phyloP scores from a whole-genome alignment of 306 rosid genomes.

The Ammopiptanthus mongolicus region DNA sequence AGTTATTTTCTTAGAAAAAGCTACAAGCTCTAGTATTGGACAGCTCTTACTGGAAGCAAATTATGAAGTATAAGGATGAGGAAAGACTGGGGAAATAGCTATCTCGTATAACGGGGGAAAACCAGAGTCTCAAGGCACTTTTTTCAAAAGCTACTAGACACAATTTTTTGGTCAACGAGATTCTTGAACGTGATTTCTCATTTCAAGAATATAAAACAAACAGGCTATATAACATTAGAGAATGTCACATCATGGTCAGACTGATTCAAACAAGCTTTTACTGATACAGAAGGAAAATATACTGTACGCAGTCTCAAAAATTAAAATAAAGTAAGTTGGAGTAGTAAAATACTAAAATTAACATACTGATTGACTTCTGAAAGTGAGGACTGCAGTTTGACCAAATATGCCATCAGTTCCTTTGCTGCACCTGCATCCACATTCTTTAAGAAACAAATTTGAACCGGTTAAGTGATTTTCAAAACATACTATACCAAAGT shows the following conservation, averaged over 20 bases:
- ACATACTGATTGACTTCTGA: conserved; percentile 80
- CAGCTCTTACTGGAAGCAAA: background rate
- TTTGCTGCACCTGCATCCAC: conserved; percentile 95
- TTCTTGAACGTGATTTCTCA: no score
- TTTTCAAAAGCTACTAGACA: no score
- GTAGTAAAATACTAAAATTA: conserved; percentile 7
- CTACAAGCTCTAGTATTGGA: background rate
- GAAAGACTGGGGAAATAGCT: background rate
- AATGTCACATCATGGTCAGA: background rate
- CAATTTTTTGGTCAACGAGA: no score
- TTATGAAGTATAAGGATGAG: background rate
- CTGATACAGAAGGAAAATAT: background rate
- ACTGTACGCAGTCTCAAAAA: background rate
- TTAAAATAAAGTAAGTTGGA: background rate
- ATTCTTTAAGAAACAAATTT: conserved; percentile 50
- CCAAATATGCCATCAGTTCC: conserved; percentile 87
- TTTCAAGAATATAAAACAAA: no score
- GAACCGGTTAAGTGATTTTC: conserved; percentile 17
- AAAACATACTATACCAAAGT: background rate
- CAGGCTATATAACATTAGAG: background rate
- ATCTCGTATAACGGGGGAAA: background rate
- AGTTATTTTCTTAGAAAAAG: background rate
- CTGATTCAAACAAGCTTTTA: background rate
- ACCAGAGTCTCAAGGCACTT: no score
- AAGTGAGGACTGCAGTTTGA: conserved; percentile 82